Evolutionary conservation across 805 yeast genomes (phyloP), one percentile per base, ranked within the genome.

Genomic region (Lipomyces yamanashiensis): DNA sequence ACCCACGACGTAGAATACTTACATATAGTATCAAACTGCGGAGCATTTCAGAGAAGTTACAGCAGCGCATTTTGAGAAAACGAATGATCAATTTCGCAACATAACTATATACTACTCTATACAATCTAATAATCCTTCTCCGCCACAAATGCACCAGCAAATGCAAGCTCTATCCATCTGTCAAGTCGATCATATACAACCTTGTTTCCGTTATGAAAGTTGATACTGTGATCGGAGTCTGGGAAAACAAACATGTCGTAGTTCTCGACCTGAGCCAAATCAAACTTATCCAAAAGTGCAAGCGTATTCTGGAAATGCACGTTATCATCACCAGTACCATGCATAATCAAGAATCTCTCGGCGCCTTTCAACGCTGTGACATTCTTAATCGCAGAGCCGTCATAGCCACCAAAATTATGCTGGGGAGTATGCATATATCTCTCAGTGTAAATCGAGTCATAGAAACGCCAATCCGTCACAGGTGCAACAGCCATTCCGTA

Each of bases 401-500:
- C 72, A 74, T 93, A 93, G 0, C 93, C 95, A 4, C 64, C 69
- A 1, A 78, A 72, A 74, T 92, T 90, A 53, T 82, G 79, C 70
- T 82, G 80, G 0, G 98, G 98, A 1, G 86, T 82, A 67, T 89
- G 90, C 96, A 95, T 89, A 75, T 95, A 95, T 67, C 99, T 79
- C 78, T 95, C 99, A 0, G 98, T 93, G 76, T 95, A 93, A 17
- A 93, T 85, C 0, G 97, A 89, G 76, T 93, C 98, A 74, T 93
- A 95, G 59, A 89, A 82, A 59, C 85, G 77, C 98, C 98, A 95
- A 74, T 92, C 89, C 0, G 98, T 95, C 1, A 95, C 99, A 0
- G 99, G 99, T 0, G 99, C 99, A 28, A 95, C 98, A 0, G 98
- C 87, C 82, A 92, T 86, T 9, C 98, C 98, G 74, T 86, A 95